phyloP scores from a whole-genome alignment of 768 basidiomycete species.

The Leccinum incarnatum region DNA sequence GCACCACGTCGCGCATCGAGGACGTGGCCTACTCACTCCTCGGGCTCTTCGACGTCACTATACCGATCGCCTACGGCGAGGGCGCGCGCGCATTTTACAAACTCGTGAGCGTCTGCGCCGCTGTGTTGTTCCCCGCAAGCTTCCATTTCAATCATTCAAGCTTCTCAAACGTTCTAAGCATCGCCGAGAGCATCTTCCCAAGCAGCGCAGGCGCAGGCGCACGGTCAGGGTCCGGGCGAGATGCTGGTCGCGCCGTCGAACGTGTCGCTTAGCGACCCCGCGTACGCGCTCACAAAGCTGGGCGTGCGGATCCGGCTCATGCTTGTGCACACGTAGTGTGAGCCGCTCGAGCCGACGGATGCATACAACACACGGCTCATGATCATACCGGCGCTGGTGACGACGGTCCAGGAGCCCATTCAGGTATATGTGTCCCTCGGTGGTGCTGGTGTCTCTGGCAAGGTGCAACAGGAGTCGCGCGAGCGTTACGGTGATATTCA shows the following conservation, averaged over 20 bases:
- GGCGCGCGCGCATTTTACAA: slow-evolving; percentile 22
- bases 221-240: neutral
- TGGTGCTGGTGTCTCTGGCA: neutral
- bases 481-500: slow-evolving; percentile 5
- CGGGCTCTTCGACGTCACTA: slow-evolving; percentile 20
- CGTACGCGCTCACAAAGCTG: slow-evolving; percentile 24
- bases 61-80: slow-evolving; percentile 25
- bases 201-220: no score
- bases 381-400: slow-evolving; percentile 17
- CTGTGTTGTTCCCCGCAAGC: slow-evolving; percentile 15
- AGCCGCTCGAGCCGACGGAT: slow-evolving; percentile 19
- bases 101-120: slow-evolving; percentile 22
- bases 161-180: no score
- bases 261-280: slow-evolving; percentile 16
- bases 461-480: neutral
- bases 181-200: no score
- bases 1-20: slow-evolving; percentile 19
- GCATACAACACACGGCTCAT: slow-evolving; percentile 9
- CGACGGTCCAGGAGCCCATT: slow-evolving; percentile 16
- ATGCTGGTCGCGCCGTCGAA: slow-evolving; percentile 3
- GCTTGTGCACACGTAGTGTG: slow-evolving; percentile 20
- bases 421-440: slow-evolving; percentile 15
- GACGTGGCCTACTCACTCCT: slow-evolving; percentile 26
- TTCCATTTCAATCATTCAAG: neutral
- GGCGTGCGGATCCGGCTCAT: slow-evolving; percentile 17